These are phyloP conservation scores for Penicillium waksmanii DNA, from an alignment of 495 filamentous ascomycete species.

Conservation along the genomic window DNA sequence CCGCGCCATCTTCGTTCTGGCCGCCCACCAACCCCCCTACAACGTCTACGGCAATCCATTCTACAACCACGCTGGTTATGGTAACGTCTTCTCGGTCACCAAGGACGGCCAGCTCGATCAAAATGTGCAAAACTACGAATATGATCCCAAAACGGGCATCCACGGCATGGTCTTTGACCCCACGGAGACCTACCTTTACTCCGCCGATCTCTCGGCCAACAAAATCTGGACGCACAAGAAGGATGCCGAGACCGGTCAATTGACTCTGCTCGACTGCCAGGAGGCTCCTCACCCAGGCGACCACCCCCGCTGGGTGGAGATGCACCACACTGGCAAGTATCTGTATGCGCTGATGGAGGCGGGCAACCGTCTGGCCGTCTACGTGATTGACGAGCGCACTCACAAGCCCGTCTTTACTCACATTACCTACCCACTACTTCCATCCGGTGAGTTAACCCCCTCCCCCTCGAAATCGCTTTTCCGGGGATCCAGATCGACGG, in stretches of 20 bases:
- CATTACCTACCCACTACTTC: constrained; percentile 75
- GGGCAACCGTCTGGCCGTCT: constrained; percentile 77
- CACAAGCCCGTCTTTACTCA: constrained; percentile 83
- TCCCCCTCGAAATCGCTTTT: constrained; percentile 23
- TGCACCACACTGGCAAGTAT: constrained; percentile 74
- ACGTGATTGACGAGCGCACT: constrained; percentile 74
- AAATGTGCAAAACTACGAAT: constrained; percentile 81
- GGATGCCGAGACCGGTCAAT: constrained; percentile 59
- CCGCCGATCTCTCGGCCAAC: constrained; percentile 80
- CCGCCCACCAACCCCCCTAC: constrained; percentile 74
- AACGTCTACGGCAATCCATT: constrained; percentile 86
- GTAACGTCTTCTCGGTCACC: constrained; percentile 75
- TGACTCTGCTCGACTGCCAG: constrained; percentile 68
- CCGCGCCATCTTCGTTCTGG: constrained; percentile 82
- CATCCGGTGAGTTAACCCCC: constrained; percentile 54
- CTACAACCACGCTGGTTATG: constrained; percentile 79
- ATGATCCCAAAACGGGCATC: constrained; percentile 72
- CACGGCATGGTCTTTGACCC: constrained; percentile 91
- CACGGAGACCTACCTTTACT: constrained; percentile 82
- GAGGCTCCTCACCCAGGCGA: constrained; percentile 71
- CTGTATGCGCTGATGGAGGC: constrained; percentile 86
- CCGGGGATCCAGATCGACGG: too few species aligned
- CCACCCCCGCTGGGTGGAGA: constrained; percentile 84
- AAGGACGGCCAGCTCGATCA: constrained; percentile 60
- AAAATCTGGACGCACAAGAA: constrained; percentile 87